Base-by-base conservation (phyloP, 495 filamentous ascomycete genomes). In the Bathelium albidoporum region DNA sequence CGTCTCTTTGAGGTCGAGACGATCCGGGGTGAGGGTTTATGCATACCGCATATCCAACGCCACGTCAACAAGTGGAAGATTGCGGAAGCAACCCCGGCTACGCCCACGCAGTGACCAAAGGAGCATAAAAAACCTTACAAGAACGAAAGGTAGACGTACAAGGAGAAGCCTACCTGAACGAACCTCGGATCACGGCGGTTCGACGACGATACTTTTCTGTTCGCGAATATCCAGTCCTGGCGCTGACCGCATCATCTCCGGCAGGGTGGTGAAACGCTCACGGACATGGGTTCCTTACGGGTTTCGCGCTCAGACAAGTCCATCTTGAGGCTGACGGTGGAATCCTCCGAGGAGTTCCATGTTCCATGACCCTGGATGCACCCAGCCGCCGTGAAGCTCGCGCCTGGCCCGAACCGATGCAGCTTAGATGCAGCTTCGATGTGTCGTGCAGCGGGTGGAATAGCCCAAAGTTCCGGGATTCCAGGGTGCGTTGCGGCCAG, bases 41-140 rank as follows among this genome's bases (percentile, higher is more conserved):
- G 49, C 49, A 55, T 26, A 55, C 49, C 49, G 49, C 49, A 55
- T 55, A 55, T 55, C 49, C 49, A 55, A 55, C 49, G 49, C 49
- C 49, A 55, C 49, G 49, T 55, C 49, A 55, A n/a, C 11, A 20
- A 24, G 29, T 26, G 10, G 49, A 7, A 55, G 9, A 20, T 24
- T 28, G 7, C 9, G 22, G 22, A 24, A 26, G 5, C 4, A 26
- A 28, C 11, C 22, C 24, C 49, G 24, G 34, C 2, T 1, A 20
- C 7, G 9, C 49, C 9, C 12, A 29, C 2, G 29, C 7, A 29
- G 24, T 55, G 49, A 55, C 49, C 12, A 55, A 55, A 55, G 49
- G 16, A 9, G 12, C n/a, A n/a, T n/a, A 55, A 28, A 24, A 55
- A 11, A 7, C 10, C 29, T 9, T 28, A 29, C 22, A 20, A 55